Evolutionary conservation across 2,329 filamentous ascomycete species (phyloP).

Genomic region (Penicillium sclerotigenum): DNA sequence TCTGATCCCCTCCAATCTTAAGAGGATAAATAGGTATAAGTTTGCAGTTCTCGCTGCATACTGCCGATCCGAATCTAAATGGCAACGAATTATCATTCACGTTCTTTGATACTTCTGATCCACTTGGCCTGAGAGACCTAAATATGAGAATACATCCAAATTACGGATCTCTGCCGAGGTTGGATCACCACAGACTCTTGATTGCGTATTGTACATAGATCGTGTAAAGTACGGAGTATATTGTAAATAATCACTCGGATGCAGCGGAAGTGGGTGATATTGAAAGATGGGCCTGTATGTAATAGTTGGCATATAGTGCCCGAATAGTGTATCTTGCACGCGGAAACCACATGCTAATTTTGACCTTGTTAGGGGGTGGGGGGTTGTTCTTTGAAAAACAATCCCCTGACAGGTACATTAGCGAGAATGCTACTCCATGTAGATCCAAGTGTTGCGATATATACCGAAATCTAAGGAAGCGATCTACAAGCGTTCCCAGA

Average conservation of each 20-base stretch:
- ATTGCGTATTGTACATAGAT: background rate
- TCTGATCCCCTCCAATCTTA: background rate
- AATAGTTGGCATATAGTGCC: background rate
- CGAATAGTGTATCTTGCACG: background rate
- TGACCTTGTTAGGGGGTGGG: background rate
- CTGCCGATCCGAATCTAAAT: conserved; percentile 6
- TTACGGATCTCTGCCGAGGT: background rate
- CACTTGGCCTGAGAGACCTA: conserved; percentile 3
- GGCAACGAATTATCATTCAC: background rate
- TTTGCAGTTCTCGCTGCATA: background rate
- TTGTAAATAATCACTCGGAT: background rate
- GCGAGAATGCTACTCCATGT: conserved; percentile 7
- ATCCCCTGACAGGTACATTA: conserved; percentile 5
- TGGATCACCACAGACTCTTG: background rate
- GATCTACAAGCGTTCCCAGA: background rate
- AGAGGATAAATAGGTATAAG: background rate
- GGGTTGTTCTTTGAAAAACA: background rate
- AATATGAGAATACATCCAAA: conserved; percentile 4
- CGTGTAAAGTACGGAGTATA: too few relatives aligned
- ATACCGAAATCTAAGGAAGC: background rate
- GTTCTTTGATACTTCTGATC: background rate
- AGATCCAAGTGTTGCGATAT: background rate
- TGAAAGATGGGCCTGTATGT: background rate
- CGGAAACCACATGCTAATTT: background rate
- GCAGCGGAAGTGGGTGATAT: background rate